Evolutionary conservation across 164 flowering plant genomes (phyloP), one percentile per base, ranked within the genome.

Genomic region (Tetracentron sinense): DNA sequence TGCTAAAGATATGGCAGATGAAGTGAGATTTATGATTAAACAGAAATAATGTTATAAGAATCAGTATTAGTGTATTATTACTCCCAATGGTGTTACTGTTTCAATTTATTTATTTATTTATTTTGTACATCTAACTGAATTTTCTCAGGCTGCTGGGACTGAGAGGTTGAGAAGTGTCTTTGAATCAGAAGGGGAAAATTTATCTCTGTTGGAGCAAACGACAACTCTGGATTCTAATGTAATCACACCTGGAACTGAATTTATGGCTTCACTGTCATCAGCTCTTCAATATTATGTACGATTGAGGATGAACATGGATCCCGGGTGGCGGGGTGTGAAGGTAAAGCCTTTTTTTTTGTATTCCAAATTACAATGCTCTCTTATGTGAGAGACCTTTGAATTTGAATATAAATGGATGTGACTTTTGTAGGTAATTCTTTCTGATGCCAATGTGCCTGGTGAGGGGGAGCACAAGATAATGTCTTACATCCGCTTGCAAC

Each of bases 391-490:
- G 17, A 10, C 23, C 11, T 62, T 38, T 29, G 67, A 3, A 1
- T 21, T 38, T 64, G 49, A 44, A 50, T 31, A 15, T 16, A 31
- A 23, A 14, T 53, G 19, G 17, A 12, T 29, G 57, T 15, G 38
- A 21, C 47, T 66, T 53, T 50, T 31, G 26, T 56, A 84, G 86
- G 92, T 85, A 2, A 75, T 87, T 60, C 83, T 87, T 42, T 84
- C 92, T 42, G 89, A 87, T 72, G 80, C 88, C 35, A 83, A 67
- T 72, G 89, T 82, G 14, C 86, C 84, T 33, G 92, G 92, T 38
- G 92, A 86, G 68, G 92, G 89, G 29, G 89, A 84, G 63, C 89
- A 86, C 69, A 86, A 86, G 65, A 80, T 84, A 30, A 80, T 86
- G 84, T 75, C 85, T 33, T 84, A 75, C 67, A 80, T 84, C 26